Percentiles rank a stretch among this genome's conserved stretches.
Evolutionary conservation across 164 flowering plant species (phyloP).

Genomic region (Liriodendron chinense): DNA sequence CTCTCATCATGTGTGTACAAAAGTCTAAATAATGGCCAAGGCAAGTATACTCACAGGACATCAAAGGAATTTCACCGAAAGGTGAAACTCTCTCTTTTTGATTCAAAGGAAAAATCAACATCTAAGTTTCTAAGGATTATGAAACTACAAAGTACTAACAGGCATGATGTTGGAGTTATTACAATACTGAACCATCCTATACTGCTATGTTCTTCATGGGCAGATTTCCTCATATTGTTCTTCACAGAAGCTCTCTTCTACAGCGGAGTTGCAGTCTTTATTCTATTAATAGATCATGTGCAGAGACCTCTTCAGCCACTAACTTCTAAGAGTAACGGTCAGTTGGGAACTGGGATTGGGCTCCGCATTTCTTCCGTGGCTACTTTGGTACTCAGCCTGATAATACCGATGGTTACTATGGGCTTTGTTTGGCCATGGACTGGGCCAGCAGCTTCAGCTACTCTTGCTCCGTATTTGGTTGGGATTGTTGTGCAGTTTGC

Average conservation of each 20-base stretch:
- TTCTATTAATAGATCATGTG: constrained; percentile 55
- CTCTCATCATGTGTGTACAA: too few species aligned
- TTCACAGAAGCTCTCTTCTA: constrained; percentile 96
- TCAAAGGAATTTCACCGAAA: neutral
- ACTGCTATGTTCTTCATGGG: constrained; percentile 16
- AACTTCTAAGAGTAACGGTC: constrained; percentile 19
- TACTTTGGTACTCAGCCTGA: constrained; percentile 70
- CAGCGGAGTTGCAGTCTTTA: constrained; percentile 81
- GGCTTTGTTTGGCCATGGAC: constrained; percentile 99
- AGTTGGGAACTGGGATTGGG: constrained; percentile 36
- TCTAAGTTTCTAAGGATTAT: neutral
- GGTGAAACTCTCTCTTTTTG: neutral
- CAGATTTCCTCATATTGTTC: constrained; percentile 97
- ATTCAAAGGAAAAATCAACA: neutral
- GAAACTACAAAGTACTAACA: neutral
- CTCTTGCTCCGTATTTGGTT: constrained; percentile 94
- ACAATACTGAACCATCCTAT: neutral
- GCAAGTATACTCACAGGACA: too few species aligned
- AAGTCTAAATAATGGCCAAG: too few species aligned
- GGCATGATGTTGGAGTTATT: neutral
- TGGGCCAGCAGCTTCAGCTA: constrained; percentile 98
- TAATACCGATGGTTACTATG: constrained; percentile 92
- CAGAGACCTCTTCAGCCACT: constrained; percentile 34
- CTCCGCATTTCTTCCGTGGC: constrained; percentile 73
- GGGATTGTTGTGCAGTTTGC: constrained; percentile 94